A percentile compares a stretch with the other conserved stretches of the same genome.
Evolutionary conservation across 106 monocot genomes (phyloP).

Genomic region (Dendrobium chrysotoxum): DNA sequence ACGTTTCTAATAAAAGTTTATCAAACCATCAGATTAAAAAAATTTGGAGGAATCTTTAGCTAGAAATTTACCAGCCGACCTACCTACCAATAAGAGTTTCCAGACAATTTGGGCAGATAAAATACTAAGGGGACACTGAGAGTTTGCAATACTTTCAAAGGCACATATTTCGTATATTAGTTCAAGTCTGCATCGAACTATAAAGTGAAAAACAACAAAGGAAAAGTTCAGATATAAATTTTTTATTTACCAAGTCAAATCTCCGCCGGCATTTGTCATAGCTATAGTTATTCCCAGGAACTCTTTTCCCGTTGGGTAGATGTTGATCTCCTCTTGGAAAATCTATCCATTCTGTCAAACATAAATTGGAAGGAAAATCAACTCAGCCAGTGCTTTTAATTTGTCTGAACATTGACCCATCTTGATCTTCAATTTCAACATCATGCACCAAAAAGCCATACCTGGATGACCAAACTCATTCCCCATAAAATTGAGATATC

Average conservation of each 20-base stretch:
- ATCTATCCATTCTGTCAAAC: conserved; percentile 88
- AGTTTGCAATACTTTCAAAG: neutral
- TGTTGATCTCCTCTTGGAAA: conserved; percentile 81
- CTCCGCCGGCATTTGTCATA: conserved; percentile 93
- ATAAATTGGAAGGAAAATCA: conserved; percentile 3
- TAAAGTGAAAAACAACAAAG: neutral
- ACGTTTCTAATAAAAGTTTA: neutral
- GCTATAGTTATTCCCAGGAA: conserved; percentile 80
- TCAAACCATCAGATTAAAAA: neutral
- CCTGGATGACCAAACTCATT: conserved; percentile 99
- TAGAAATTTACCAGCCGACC: neutral
- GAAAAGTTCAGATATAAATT: neutral
- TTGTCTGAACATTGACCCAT: neutral
- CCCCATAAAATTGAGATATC: conserved; percentile 99
- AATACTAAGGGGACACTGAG: neutral
- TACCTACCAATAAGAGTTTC: too few relatives aligned
- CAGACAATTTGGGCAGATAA: neutral
- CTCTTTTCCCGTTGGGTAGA: conserved; percentile 54
- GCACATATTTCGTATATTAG: neutral
- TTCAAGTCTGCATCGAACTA: neutral
- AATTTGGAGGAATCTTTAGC: neutral
- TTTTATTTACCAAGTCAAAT: conserved; percentile 67
- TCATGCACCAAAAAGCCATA: conserved; percentile 14
- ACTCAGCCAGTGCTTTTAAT: neutral
- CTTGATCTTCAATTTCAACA: neutral